Evolutionary conservation across 2,329 filamentous ascomycete genomes (phyloP).

Genomic region (Alternaria atra): DNA sequence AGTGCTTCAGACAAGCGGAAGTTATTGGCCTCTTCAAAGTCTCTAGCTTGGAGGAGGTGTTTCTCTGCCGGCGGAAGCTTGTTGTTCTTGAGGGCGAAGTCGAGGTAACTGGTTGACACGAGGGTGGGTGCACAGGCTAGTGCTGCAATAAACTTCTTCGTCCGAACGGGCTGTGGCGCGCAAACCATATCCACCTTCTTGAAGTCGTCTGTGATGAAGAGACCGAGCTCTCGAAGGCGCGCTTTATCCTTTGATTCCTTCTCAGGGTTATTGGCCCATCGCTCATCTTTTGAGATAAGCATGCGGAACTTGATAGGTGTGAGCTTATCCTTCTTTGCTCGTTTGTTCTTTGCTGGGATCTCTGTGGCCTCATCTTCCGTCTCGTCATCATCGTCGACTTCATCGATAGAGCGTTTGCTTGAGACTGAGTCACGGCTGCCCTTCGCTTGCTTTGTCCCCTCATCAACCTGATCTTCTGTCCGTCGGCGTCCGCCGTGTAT

Average conservation of each 20-base stretch:
- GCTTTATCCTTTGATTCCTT: slow-evolving; percentile 85
- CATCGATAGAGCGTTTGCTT: slow-evolving; percentile 57
- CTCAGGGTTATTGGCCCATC: slow-evolving; percentile 77
- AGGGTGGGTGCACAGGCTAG: slow-evolving; percentile 82
- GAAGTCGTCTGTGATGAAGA: slow-evolving; percentile 79
- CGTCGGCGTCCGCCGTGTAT: slow-evolving; percentile 62
- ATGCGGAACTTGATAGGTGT: slow-evolving; percentile 77
- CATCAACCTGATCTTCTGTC: slow-evolving; percentile 50
- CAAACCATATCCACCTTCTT: slow-evolving; percentile 84
- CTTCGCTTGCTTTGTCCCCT: slow-evolving; percentile 41
- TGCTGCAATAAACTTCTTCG: slow-evolving; percentile 90
- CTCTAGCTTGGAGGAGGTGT: slow-evolving; percentile 74
- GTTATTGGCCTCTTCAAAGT: slow-evolving; percentile 75
- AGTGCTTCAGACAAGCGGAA: slow-evolving; percentile 75
- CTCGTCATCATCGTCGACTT: slow-evolving; percentile 52
- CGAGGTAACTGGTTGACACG: slow-evolving; percentile 80
- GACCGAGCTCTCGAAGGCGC: slow-evolving; percentile 81
- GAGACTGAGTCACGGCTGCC: slow-evolving; percentile 50
- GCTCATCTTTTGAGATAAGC: slow-evolving; percentile 82
- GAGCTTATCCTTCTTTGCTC: slow-evolving; percentile 57
- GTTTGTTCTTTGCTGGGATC: slow-evolving; percentile 69
- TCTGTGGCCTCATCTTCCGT: slow-evolving; percentile 58
- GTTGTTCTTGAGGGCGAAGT: slow-evolving; percentile 75
- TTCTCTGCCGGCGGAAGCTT: slow-evolving; percentile 70
- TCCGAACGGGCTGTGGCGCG: slow-evolving; percentile 85